These are phyloP conservation scores for Litchi chinensis DNA, from an alignment of 345 rosid species.

Conservation along the genomic window DNA sequence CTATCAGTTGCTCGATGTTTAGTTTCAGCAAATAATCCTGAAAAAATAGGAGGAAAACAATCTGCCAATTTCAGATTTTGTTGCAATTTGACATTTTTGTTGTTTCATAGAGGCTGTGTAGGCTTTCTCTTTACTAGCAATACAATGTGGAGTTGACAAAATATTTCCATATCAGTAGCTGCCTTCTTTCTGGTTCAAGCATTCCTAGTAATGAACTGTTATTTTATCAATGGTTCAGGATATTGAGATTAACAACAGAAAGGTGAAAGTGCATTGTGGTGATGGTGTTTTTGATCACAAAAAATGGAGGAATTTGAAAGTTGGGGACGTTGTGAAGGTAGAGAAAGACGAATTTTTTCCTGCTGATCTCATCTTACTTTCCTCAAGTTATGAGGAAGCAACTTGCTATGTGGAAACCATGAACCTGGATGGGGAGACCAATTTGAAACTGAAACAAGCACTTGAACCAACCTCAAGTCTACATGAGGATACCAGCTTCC, in stretches of 20 bases:
- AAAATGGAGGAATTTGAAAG: constrained; percentile 83
- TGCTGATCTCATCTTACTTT: constrained; percentile 85
- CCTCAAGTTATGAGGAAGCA: constrained; percentile 86
- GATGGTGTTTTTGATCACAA: constrained; percentile 60
- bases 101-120: neutral
- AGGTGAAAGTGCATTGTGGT: constrained; percentile 61
- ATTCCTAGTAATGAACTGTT: neutral
- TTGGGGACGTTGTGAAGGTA: constrained; percentile 88
- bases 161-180: neutral
- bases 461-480: constrained; percentile 59
- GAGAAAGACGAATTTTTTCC: constrained; percentile 96
- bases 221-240: constrained; percentile 49
- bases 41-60: neutral
- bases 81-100: neutral
- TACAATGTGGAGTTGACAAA: neutral
- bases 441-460: constrained; percentile 83
- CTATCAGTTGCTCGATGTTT: neutral
- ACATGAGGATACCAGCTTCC: constrained; percentile 67
- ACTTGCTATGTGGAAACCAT: constrained; percentile 96
- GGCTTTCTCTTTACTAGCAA: no score
- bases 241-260: constrained; percentile 68
- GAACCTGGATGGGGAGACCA: constrained; percentile 97
- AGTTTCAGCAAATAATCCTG: neutral
- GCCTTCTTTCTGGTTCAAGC: neutral
- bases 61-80: neutral